phyloP scores from a whole-genome alignment of 1,284 basidiomycete species.

The Melampsora americana region DNA sequence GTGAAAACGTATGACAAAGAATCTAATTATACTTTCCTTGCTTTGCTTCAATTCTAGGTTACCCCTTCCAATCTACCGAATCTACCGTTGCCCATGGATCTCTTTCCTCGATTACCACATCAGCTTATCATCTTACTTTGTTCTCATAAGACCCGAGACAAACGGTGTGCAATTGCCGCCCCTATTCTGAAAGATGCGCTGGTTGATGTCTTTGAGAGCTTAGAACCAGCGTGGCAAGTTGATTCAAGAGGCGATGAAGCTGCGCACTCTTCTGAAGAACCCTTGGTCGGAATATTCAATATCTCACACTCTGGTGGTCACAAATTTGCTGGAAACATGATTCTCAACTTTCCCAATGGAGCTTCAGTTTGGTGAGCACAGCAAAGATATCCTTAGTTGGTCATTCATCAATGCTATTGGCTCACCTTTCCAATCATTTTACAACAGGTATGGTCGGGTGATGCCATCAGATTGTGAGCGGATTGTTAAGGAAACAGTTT shows the following conservation, averaged over 20 bases:
- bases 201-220: constrained; percentile 20
- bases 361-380: constrained; percentile 45
- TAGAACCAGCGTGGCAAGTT: constrained; percentile 44
- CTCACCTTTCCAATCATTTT: not conserved
- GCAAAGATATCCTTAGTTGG: not conserved
- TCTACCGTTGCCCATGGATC: not conserved
- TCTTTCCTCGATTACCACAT: constrained; percentile 5
- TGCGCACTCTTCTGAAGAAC: constrained; percentile 3
- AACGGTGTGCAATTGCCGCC: constrained; percentile 44
- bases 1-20: too few species aligned
- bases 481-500: constrained; percentile 12
- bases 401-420: not conserved
- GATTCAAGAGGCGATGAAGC: constrained; percentile 42
- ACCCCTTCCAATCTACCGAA: constrained; percentile 14
- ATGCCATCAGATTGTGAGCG: constrained; percentile 16
- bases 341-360: constrained; percentile 45
- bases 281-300: constrained; percentile 15
- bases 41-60: not conserved
- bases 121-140: constrained; percentile 22
- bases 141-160: constrained; percentile 42
- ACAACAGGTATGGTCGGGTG: constrained; percentile 15
- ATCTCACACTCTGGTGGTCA: constrained; percentile 45
- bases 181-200: constrained; percentile 24
- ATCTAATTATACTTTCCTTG: too few species aligned
- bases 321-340: constrained; percentile 45